Evolutionary conservation across 164 flowering plant genomes (phyloP).

Genomic region (Hamamelis virginiana): DNA sequence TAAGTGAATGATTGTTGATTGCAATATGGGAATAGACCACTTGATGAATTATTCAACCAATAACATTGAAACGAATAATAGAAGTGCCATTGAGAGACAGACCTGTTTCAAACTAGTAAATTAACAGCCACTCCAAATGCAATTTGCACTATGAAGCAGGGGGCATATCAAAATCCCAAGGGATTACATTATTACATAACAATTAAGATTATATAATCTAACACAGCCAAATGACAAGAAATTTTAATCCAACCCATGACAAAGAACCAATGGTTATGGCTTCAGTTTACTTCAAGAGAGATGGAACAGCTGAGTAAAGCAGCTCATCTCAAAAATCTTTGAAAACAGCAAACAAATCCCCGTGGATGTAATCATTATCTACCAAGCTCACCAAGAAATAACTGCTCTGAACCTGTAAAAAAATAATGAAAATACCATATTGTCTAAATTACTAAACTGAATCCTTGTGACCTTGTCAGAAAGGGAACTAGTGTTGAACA

Average conservation of each 20-base stretch:
- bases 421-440: neutral
- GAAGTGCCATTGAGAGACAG: neutral
- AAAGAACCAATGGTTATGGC: neutral
- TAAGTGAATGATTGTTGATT: too few species aligned
- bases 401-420: constrained; percentile 62
- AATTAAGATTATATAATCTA: constrained; percentile 5
- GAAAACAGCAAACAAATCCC: constrained; percentile 79
- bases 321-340: constrained; percentile 39
- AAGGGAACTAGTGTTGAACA: too few species aligned
- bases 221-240: neutral
- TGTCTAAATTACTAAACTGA: neutral
- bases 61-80: neutral
- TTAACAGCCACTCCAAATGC: neutral
- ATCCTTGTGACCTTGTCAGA: too few species aligned
- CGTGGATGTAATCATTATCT: constrained; percentile 73
- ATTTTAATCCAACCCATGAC: neutral
- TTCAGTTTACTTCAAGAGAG: neutral
- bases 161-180: constrained; percentile 7
- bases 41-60: too few species aligned
- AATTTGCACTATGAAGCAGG: neutral
- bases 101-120: neutral
- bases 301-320: neutral
- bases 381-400: constrained; percentile 90
- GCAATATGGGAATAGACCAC: too few species aligned
- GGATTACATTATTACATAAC: constrained; percentile 12